These are phyloP conservation scores for Sarcomyxa edulis DNA, from an alignment of 768 basidiomycete species.

Conservation along the genomic window DNA sequence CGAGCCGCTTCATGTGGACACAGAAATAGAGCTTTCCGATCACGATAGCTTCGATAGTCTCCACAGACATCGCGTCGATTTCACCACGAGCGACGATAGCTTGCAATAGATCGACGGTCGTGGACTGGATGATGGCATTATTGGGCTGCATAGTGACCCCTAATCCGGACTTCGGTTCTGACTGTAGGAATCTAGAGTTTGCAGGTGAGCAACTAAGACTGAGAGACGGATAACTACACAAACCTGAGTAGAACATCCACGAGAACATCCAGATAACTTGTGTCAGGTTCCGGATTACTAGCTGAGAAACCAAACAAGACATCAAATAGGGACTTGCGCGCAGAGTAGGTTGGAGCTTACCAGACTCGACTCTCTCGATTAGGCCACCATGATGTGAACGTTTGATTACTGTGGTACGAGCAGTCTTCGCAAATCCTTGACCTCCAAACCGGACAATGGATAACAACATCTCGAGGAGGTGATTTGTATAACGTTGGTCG, in stretches of 20 bases:
- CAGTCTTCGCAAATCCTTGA: conserved; percentile 77
- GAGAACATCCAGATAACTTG: conserved; percentile 73
- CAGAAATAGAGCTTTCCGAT: conserved; percentile 72
- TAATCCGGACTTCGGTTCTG: conserved; percentile 58
- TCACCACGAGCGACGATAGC: conserved; percentile 80
- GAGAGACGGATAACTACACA: conserved; percentile 12
- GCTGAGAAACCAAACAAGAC: conserved; percentile 17
- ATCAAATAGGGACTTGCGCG: conserved; percentile 4
- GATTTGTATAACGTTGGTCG: conserved; percentile 67
- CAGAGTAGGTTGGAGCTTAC: conserved; percentile 30
- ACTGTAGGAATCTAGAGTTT: conserved; percentile 59
- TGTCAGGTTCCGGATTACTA: conserved; percentile 42
- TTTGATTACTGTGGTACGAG: conserved; percentile 56
- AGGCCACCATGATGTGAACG: conserved; percentile 63
- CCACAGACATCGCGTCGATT: conserved; percentile 51
- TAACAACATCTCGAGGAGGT: conserved; percentile 74
- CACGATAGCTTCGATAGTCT: conserved; percentile 64
- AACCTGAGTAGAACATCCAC: conserved; percentile 72
- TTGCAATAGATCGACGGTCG: conserved; percentile 78
- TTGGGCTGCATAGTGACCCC: conserved; percentile 49
- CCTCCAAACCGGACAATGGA: conserved; percentile 84
- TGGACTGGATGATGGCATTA: conserved; percentile 67
- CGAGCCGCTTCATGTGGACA: conserved; percentile 64
- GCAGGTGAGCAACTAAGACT: background rate
- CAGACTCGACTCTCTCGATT: conserved; percentile 50